Conservation (phyloP, 164 flowering plant genomes). For the Chimonanthus salicifolius region DNA sequence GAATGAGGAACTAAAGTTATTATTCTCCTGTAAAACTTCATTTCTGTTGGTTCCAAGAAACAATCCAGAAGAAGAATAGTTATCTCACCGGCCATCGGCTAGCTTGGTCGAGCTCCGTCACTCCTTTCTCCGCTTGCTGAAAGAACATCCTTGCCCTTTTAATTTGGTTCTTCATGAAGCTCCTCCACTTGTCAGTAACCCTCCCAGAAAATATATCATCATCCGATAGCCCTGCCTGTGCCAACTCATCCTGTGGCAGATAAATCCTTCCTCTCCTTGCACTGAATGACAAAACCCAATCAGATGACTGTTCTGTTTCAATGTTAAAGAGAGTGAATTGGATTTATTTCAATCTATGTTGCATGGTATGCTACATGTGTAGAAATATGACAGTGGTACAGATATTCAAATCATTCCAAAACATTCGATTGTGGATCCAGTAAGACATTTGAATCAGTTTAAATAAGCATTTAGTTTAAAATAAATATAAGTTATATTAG, state of each 20-base stretch:
- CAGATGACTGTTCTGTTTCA: background rate
- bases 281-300: conserved; percentile 24
- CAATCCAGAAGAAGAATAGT: background rate
- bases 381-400: too few species aligned
- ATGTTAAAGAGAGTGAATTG: background rate
- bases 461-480: too few species aligned
- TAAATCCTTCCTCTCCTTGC: conserved; percentile 80
- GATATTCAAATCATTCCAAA: too few species aligned
- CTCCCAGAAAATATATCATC: conserved; percentile 80
- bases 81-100: conserved; percentile 89
- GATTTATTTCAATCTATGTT: background rate
- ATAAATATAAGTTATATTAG: too few species aligned
- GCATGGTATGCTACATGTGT: too few species aligned
- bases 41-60: background rate
- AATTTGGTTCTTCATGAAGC: conserved; percentile 78
- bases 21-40: too few species aligned
- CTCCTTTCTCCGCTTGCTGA: conserved; percentile 73
- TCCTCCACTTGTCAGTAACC: conserved; percentile 83
- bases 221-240: conserved; percentile 77
- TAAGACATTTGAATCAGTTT: too few species aligned
- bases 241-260: conserved; percentile 80
- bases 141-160: conserved; percentile 83
- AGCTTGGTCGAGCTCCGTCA: conserved; percentile 61
- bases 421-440: too few species aligned
- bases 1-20: background rate